Conservation (phyloP, 2,329 filamentous ascomycete species). For the Helotiales sp. region DNA sequence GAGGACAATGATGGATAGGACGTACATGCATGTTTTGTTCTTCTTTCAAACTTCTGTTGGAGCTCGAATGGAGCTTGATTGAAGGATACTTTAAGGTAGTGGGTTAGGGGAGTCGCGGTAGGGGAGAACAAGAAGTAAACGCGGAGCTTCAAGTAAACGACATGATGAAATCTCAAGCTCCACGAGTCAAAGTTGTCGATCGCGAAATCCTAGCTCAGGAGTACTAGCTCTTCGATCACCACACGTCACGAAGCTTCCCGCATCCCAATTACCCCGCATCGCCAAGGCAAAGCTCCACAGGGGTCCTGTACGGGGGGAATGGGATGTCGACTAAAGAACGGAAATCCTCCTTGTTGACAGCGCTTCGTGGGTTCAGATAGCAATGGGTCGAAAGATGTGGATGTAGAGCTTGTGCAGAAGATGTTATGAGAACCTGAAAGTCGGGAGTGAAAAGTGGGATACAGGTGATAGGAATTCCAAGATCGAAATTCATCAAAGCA, state of each 20-base stretch:
- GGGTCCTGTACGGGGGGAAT: neutral
- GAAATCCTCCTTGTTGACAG: neutral
- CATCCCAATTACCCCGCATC: neutral
- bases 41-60: neutral
- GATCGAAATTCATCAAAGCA: too few relatives aligned
- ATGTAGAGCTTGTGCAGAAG: too few relatives aligned
- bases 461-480: too few relatives aligned
- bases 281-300: neutral
- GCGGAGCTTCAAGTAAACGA: neutral
- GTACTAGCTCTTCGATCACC: neutral
- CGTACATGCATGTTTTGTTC: constrained; percentile 9
- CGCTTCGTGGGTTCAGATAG: neutral
- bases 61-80: too few relatives aligned
- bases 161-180: neutral
- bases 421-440: too few relatives aligned
- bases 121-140: too few relatives aligned
- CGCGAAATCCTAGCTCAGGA: neutral
- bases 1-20: neutral
- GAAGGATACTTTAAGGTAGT: too few relatives aligned
- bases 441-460: too few relatives aligned
- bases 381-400: too few relatives aligned
- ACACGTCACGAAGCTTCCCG: too few relatives aligned
- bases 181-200: neutral
- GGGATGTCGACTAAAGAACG: neutral
- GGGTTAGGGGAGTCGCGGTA: too few relatives aligned